A percentile compares a stretch with the other conserved stretches of the same genome.
These are phyloP conservation scores for Gossypium lobatum DNA, from an alignment of 441 rosid genomes.

Conservation along the genomic window DNA sequence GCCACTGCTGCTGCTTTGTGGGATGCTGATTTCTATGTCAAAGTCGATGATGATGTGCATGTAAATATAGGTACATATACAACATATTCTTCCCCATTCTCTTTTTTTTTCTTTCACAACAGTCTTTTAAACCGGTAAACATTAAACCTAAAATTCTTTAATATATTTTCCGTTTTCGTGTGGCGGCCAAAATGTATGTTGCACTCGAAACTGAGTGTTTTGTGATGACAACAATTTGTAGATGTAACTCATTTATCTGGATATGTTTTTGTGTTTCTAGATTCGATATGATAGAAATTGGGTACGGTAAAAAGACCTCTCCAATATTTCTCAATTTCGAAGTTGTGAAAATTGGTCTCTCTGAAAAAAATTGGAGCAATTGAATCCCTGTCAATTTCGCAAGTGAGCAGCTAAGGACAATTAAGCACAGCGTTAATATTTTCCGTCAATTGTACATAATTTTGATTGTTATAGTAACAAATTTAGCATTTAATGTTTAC, in stretches of 20 bases:
- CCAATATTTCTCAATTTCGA: no score
- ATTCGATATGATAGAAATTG: not conserved
- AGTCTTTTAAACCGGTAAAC: not conserved
- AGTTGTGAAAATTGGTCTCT: no score
- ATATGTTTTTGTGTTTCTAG: not conserved
- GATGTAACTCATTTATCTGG: not conserved
- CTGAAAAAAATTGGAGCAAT: no score
- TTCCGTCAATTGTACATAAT: no score
- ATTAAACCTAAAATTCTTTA: not conserved
- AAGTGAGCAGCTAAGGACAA: no score
- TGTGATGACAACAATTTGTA: not conserved
- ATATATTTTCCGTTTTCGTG: not conserved
- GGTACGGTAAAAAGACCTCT: not conserved
- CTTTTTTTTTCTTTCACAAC: not conserved
- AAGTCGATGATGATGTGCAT: constrained; percentile 91
- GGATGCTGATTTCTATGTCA: constrained; percentile 91
- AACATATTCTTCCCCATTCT: not conserved
- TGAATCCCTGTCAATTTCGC: no score
- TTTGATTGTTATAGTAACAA: no score
- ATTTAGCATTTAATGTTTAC: no score
- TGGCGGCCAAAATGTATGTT: not conserved
- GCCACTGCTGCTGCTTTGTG: constrained; percentile 72
- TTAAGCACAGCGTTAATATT: no score
- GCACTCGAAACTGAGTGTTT: not conserved
- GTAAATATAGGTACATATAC: constrained; percentile 67